Percentiles rank a stretch among this genome's conserved stretches.
Conservation (phyloP, 352 stramenopile species). For the Globisporangium irregulare region DNA sequence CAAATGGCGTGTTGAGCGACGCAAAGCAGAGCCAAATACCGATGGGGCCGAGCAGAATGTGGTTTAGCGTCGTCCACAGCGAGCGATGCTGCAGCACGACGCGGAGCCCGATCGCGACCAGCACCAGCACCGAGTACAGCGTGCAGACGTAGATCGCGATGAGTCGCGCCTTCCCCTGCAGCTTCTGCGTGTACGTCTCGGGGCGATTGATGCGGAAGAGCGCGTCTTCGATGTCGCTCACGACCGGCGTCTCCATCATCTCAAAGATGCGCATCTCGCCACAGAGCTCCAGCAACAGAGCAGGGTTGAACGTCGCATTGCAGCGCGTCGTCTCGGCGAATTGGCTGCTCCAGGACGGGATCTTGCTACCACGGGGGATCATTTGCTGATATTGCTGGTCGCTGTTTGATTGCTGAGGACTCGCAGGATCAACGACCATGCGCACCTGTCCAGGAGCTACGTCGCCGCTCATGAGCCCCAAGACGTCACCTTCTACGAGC, state of each 20-base stretch:
- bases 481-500: constrained; percentile 72
- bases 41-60: constrained; percentile 66
- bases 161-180: constrained; percentile 53
- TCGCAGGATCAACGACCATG: constrained; percentile 25
- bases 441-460: constrained; percentile 65
- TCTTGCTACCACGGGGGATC: constrained; percentile 57
- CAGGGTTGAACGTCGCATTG: constrained; percentile 76
- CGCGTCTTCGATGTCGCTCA: constrained; percentile 75
- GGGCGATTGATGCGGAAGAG: constrained; percentile 74
- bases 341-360: constrained; percentile 48
- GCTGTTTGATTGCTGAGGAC: neutral
- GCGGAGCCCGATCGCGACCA: constrained; percentile 63
- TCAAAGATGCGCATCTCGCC: constrained; percentile 86
- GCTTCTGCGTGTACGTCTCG: constrained; percentile 72
- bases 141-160: constrained; percentile 62
- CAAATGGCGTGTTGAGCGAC: constrained; percentile 76
- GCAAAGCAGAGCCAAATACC: constrained; percentile 87
- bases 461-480: constrained; percentile 83
- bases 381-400: constrained; percentile 7
- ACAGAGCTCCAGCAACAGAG: constrained; percentile 73
- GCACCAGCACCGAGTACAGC: constrained; percentile 63
- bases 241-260: constrained; percentile 80
- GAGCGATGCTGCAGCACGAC: constrained; percentile 68
- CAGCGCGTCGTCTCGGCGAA: constrained; percentile 46
- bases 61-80: constrained; percentile 62